phyloP scores from a whole-genome alignment of 495 filamentous ascomycete species.

The Clohesyomyces aquaticus region DNA sequence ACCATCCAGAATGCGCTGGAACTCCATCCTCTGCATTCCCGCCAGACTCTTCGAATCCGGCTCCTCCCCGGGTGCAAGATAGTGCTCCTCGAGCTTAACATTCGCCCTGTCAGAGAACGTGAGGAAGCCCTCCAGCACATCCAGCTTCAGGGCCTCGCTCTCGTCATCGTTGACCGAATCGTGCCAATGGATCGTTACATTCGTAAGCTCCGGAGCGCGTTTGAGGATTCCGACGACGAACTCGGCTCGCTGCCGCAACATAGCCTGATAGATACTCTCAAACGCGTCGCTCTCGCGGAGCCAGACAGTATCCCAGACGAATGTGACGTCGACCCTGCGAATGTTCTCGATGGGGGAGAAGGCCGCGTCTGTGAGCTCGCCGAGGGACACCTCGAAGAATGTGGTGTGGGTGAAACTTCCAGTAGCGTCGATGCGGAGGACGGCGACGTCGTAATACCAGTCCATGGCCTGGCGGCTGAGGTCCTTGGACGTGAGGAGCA shows the following conservation, averaged over 20 bases:
- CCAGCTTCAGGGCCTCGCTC: constrained; percentile 6
- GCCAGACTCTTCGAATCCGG: constrained; percentile 20
- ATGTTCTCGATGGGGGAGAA: constrained; percentile 37
- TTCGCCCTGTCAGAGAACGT: neutral
- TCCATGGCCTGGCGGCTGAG: constrained; percentile 26
- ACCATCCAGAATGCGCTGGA: constrained; percentile 15
- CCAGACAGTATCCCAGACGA: constrained; percentile 37
- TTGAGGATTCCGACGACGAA: constrained; percentile 23
- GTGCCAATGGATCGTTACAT: constrained; percentile 31
- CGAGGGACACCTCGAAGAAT: constrained; percentile 31
- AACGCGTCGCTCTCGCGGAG: neutral
- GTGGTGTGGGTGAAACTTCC: constrained; percentile 32
- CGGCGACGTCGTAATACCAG: constrained; percentile 34
- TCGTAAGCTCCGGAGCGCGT: constrained; percentile 21
- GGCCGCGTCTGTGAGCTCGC: constrained; percentile 22
- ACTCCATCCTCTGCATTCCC: constrained; percentile 21
- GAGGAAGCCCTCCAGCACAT: constrained; percentile 21
- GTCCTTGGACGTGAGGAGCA: constrained; percentile 27
- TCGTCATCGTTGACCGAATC: constrained; percentile 27
- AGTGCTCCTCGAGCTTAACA: constrained; percentile 27
- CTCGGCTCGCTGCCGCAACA: constrained; percentile 19
- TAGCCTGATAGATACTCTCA: constrained; percentile 16
- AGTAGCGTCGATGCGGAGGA: constrained; percentile 32
- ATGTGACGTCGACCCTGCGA: constrained; percentile 30
- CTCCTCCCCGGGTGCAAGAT: constrained; percentile 16